Percentiles rank a stretch among this genome's conserved stretches.
phyloP scores from a whole-genome alignment of 116 monocot genomes.

The Cymodocea nodosa region DNA sequence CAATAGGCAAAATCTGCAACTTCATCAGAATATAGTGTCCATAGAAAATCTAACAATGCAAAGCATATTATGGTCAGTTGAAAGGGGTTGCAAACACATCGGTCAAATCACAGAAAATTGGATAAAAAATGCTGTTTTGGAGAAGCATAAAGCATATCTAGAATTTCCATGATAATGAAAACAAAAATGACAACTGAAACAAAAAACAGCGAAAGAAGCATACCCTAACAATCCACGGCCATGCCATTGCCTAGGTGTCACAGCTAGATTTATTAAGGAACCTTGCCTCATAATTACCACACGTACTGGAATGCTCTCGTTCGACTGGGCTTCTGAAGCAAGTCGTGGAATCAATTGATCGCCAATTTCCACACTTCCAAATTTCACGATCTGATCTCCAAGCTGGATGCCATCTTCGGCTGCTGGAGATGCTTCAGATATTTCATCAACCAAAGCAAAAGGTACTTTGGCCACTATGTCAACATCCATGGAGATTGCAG shows the following conservation, averaged over 20 bases:
- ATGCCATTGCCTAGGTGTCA: slow-evolving; percentile 85
- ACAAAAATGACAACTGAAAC: not conserved
- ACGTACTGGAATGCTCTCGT: slow-evolving; percentile 40
- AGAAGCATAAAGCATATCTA: too few relatives aligned
- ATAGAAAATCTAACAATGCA: too few relatives aligned
- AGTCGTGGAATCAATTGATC: slow-evolving; percentile 50
- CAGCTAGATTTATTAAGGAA: slow-evolving; percentile 35
- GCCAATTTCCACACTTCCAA: slow-evolving; percentile 73
- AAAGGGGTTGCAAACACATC: too few relatives aligned
- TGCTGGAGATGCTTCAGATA: slow-evolving; percentile 78
- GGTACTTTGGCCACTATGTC: slow-evolving; percentile 38
- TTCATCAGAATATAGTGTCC: too few relatives aligned
- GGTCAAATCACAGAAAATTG: too few relatives aligned
- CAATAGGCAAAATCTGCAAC: too few relatives aligned
- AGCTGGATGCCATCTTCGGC: slow-evolving; percentile 81
- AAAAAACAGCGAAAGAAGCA: slow-evolving; percentile 6
- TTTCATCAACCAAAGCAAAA: slow-evolving; percentile 88
- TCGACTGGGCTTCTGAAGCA: slow-evolving; percentile 58
- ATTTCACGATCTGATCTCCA: slow-evolving; percentile 86
- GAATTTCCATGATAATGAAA: not conserved
- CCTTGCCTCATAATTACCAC: slow-evolving; percentile 63
- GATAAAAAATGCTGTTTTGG: too few relatives aligned
- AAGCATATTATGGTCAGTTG: too few relatives aligned
- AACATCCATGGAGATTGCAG: slow-evolving; percentile 21
- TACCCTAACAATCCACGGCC: slow-evolving; percentile 90